Conservation (phyloP, 768 basidiomycete genomes). For the Leucocoprinus sp. region DNA sequence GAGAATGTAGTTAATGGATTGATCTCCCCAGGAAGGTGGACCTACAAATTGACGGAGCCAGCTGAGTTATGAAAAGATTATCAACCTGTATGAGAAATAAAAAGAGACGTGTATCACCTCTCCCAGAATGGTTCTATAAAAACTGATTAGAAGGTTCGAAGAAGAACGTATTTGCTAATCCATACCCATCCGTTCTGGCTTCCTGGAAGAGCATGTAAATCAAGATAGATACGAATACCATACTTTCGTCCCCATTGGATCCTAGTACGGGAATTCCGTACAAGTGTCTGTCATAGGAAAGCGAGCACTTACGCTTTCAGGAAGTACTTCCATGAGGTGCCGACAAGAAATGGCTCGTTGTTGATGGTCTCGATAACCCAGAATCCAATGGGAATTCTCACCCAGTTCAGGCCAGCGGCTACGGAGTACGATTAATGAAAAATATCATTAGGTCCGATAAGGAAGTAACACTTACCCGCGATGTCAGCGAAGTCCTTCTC, state of each 20-base stretch:
- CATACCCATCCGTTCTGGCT: slow-evolving; percentile 78
- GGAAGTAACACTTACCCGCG: slow-evolving; percentile 20
- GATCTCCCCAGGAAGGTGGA: slow-evolving; percentile 10
- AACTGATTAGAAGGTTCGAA: slow-evolving; percentile 9
- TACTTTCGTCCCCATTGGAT: slow-evolving; percentile 91
- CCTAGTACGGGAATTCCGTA: slow-evolving; percentile 27
- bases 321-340: slow-evolving; percentile 66
- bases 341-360: slow-evolving; percentile 75
- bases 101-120: slow-evolving; percentile 19
- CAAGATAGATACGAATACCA: slow-evolving; percentile 81
- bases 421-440: slow-evolving; percentile 32
- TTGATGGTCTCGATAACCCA: slow-evolving; percentile 79
- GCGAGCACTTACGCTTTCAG: slow-evolving; percentile 30
- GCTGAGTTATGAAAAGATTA: slow-evolving; percentile 18
- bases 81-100: slow-evolving; percentile 10
- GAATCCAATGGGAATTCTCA: slow-evolving; percentile 78
- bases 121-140: slow-evolving; percentile 32
- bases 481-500: slow-evolving; percentile 30
- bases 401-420: slow-evolving; percentile 80
- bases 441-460: background rate
- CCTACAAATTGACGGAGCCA: slow-evolving; percentile 59
- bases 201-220: slow-evolving; percentile 65
- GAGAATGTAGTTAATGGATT: slow-evolving; percentile 6
- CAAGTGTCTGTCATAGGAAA: slow-evolving; percentile 3
- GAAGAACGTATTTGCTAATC: slow-evolving; percentile 6